Percentiles rank a stretch among this genome's conserved stretches.
These are phyloP conservation scores for Echinosophora koreensis DNA, from an alignment of 306 rosid species.

Conservation along the genomic window DNA sequence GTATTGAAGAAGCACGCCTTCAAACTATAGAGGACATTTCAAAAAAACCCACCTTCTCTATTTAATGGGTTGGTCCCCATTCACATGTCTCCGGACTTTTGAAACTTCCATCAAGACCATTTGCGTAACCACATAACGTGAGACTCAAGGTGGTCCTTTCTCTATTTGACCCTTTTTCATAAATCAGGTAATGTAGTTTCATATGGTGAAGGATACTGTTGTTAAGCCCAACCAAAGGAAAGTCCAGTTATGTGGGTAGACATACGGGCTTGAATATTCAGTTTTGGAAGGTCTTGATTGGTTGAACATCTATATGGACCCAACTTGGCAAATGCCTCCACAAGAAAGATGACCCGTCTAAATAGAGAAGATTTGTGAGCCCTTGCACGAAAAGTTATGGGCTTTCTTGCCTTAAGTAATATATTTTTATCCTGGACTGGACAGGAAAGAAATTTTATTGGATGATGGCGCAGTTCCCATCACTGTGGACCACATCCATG, in stretches of 20 bases:
- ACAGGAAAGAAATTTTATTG: too few relatives aligned
- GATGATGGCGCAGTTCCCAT: too few relatives aligned
- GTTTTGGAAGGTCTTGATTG: background rate
- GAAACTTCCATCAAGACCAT: background rate
- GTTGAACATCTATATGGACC: background rate
- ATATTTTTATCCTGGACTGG: too few relatives aligned
- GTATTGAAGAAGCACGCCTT: too few relatives aligned
- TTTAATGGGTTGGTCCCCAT: constrained; percentile 19
- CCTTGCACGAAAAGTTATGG: too few relatives aligned
- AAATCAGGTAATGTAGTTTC: too few relatives aligned
- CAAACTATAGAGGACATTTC: background rate
- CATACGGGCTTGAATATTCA: background rate
- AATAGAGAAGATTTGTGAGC: too few relatives aligned
- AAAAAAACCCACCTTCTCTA: constrained; percentile 19
- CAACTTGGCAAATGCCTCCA: background rate
- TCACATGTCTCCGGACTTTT: background rate
- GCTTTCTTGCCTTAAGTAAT: too few relatives aligned
- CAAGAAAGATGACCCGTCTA: background rate
- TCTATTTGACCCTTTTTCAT: too few relatives aligned
- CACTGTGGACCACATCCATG: too few relatives aligned
- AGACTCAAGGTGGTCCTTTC: constrained; percentile 16
- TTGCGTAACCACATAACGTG: background rate
- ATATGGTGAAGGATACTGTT: background rate
- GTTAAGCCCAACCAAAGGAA: background rate
- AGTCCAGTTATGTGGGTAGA: background rate